Conservation (phyloP, 768 basidiomycete genomes). For the Tephrocybe sp. region DNA sequence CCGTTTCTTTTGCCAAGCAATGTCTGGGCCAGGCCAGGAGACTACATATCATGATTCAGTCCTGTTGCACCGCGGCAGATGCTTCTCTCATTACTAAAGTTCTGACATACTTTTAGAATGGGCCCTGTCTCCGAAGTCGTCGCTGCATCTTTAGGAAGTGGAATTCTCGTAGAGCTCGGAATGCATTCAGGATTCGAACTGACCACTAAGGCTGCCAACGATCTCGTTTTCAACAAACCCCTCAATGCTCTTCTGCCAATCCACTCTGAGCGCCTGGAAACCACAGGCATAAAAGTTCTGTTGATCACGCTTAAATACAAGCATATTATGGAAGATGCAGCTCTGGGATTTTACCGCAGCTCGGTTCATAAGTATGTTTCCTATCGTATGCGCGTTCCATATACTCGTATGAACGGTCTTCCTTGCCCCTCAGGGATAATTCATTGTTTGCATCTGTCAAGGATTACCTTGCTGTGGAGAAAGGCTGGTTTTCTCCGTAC, state of each 20-base stretch:
- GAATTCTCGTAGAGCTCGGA: conserved; percentile 57
- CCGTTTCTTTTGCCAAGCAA: no score
- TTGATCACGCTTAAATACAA: conserved; percentile 61
- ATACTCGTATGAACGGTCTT: conserved; percentile 2
- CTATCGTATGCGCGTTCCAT: background rate
- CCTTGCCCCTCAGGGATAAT: conserved; percentile 35
- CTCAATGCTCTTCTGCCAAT: conserved; percentile 48
- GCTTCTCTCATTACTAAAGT: background rate
- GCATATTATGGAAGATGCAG: conserved; percentile 55
- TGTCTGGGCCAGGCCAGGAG: no score
- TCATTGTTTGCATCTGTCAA: conserved; percentile 59
- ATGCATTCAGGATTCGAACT: conserved; percentile 53
- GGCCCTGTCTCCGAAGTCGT: conserved; percentile 53
- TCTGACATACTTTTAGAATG: conserved; percentile 30
- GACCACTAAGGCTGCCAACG: conserved; percentile 47
- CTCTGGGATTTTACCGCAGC: conserved; percentile 59
- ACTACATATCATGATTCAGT: no score
- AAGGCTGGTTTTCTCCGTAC: conserved; percentile 70
- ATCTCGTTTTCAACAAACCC: conserved; percentile 47
- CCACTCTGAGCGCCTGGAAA: conserved; percentile 51
- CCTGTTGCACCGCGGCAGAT: no score
- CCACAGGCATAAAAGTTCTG: conserved; percentile 54
- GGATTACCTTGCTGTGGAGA: conserved; percentile 60
- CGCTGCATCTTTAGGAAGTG: conserved; percentile 49
- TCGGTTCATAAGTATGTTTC: conserved; percentile 50